Conservation (phyloP, 1,139 yeast genomes). For the Geotrichum bryndzae region DNA sequence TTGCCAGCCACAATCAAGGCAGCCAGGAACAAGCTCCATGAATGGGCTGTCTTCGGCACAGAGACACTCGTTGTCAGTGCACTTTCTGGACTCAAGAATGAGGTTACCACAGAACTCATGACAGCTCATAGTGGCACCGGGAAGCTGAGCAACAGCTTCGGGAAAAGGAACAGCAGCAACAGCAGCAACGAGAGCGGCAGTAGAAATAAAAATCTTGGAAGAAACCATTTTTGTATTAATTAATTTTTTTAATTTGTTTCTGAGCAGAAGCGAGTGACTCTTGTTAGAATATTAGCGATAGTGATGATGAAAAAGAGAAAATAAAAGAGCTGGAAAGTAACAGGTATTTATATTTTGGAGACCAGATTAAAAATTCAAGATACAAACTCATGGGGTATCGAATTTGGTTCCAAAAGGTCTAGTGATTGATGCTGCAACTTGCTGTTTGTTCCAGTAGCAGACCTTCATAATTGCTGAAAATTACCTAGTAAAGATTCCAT, state of each 20-base stretch:
- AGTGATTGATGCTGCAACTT: too few relatives aligned
- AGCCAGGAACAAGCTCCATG: neutral
- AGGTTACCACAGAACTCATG: conserved; percentile 10
- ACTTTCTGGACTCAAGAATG: conserved; percentile 6
- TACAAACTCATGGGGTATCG: too few relatives aligned
- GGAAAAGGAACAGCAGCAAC: conserved; percentile 10
- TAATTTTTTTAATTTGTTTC: neutral
- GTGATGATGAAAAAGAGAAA: too few relatives aligned
- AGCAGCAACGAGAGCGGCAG: conserved; percentile 1
- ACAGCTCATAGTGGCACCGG: conserved; percentile 12
- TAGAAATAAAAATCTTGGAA: neutral
- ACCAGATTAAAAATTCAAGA: too few relatives aligned
- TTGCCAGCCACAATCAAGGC: conserved; percentile 12
- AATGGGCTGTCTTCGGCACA: neutral
- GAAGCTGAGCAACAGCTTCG: conserved; percentile 11
- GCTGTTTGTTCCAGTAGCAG: too few relatives aligned
- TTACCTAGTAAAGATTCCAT: too few relatives aligned
- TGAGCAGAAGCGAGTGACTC: neutral
- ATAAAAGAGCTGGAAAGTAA: too few relatives aligned
- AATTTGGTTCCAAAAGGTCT: too few relatives aligned
- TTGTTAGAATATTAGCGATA: too few relatives aligned
- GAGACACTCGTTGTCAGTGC: conserved; percentile 6
- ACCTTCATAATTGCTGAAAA: too few relatives aligned
- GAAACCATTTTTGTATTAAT: conserved; percentile 4
- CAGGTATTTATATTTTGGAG: too few relatives aligned